Conservation (phyloP, 2,329 filamentous ascomycete species). For the Ascochyta koolunga region DNA sequence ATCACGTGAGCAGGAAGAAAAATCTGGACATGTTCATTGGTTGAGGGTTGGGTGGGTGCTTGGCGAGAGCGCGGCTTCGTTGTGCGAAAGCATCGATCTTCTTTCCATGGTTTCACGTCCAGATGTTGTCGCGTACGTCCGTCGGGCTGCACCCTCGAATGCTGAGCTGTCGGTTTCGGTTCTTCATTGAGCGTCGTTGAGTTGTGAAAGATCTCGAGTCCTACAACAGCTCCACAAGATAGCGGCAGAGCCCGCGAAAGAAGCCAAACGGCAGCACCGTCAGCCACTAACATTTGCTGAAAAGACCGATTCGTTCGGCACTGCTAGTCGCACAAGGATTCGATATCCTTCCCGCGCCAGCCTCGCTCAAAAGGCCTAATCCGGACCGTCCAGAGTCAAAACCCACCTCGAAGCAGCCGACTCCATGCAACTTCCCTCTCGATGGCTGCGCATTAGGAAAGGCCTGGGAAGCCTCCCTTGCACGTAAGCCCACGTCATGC, state of each 20-base stretch:
- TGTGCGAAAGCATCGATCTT: background rate
- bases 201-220: background rate
- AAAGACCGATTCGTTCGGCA: background rate
- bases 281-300: background rate
- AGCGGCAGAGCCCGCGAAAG: background rate
- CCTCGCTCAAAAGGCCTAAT: conserved; percentile 7
- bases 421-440: conserved; percentile 2
- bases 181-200: background rate
- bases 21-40: conserved; percentile 1
- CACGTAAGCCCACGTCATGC: conserved; percentile 4
- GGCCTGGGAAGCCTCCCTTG: background rate
- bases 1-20: conserved; percentile 22
- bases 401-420: conserved; percentile 1
- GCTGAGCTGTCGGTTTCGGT: background rate
- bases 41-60: background rate
- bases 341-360: conserved; percentile 1
- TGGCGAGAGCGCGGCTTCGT: background rate
- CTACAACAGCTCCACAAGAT: background rate
- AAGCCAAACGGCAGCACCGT: background rate
- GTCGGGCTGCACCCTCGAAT: background rate
- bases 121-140: background rate
- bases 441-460: background rate
- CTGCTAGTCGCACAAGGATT: background rate
- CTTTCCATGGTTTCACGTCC: background rate
- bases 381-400: background rate